Base-by-base conservation (phyloP, 2,329 filamentous ascomycete genomes). In the Pestalotiopsis sp. region DNA sequence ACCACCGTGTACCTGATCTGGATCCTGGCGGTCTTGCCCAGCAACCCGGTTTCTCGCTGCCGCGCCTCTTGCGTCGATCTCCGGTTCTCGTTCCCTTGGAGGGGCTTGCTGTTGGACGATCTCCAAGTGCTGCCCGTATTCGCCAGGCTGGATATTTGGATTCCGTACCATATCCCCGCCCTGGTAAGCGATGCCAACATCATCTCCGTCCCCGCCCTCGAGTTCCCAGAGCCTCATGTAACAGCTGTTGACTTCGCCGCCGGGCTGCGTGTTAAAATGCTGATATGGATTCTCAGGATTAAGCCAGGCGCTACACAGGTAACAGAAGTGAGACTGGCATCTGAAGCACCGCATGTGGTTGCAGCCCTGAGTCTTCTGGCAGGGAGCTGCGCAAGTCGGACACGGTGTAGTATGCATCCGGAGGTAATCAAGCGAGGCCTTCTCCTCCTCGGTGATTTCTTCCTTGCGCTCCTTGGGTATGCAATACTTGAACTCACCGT, bases 291-390 rank as follows among this genome's bases (percentile, higher is more conserved):
- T 96, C 20, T 83, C 85, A 0, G 92, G 89, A 68, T 91, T 87
- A 57, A 99, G 86, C 92, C 93, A 98, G n/a, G 90, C 87, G 0
- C 92, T 92, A 77, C 96, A 98, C 1, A 98, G 87, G 74, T 98
- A 98, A 83, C 96, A 99, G 78, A 98, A 98, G 79, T 98, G 95
- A 2, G 93, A 92, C 65, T 91, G 86, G 83, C 96, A 99, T 72
- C 93, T 91, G 79, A 92, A 93, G 81, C 95, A 98, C 64, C 91
- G 93, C 94, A 98, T 98, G 80, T 98, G 95, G 80, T 98, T 98
- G 85, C 96, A 99, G 52, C 96, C 96, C 76, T 93, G 90, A 1
- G 92, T 93, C 84, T 99, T 99, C 78, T 97, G 93, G 25, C 91
- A 92, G 0, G 93, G 93, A 1, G 92, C 91, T 38, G 86, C 89